Evolutionary conservation across 2,329 filamentous ascomycete species (phyloP).

Genomic region (Chaetothyriales sp.): DNA sequence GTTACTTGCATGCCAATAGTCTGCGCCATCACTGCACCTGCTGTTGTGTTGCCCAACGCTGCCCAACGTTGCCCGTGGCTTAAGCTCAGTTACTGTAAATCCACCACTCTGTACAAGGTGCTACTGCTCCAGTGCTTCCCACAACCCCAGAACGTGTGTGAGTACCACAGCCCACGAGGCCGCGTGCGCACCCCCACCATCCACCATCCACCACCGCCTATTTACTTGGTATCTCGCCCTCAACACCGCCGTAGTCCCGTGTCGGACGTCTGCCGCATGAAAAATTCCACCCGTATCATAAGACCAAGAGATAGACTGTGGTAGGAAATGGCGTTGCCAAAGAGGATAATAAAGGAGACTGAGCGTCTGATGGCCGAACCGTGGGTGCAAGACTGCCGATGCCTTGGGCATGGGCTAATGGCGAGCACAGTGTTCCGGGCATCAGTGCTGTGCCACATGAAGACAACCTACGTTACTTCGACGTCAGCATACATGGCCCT

Average conservation of each 20-base stretch:
- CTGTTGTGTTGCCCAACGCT: too few relatives aligned
- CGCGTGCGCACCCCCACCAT: not conserved
- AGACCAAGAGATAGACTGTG: not conserved
- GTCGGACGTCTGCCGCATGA: conserved; percentile 3
- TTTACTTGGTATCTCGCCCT: not conserved
- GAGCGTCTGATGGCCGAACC: conserved; percentile 93
- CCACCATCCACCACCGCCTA: too few relatives aligned
- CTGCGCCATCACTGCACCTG: not conserved
- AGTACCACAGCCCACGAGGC: not conserved
- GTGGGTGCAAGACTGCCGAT: conserved; percentile 40
- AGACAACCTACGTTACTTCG: conserved; percentile 95
- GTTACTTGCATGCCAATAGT: not conserved
- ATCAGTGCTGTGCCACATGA: conserved; percentile 94
- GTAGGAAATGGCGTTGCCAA: conserved; percentile 55
- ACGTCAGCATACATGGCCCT: conserved; percentile 90
- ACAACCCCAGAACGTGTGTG: not conserved
- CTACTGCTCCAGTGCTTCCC: not conserved
- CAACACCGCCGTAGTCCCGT: not conserved
- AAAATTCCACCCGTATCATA: too few relatives aligned
- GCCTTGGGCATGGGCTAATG: conserved; percentile 2
- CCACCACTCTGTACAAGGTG: not conserved
- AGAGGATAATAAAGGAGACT: conserved; percentile 97
- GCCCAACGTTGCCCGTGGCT: too few relatives aligned
- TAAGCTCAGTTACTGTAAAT: too few relatives aligned
- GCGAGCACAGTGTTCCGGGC: conserved; percentile 60